Percentiles rank a stretch among this genome's conserved stretches.
phyloP scores from a whole-genome alignment of 345 rosid species.

The Theobroma cacao region DNA sequence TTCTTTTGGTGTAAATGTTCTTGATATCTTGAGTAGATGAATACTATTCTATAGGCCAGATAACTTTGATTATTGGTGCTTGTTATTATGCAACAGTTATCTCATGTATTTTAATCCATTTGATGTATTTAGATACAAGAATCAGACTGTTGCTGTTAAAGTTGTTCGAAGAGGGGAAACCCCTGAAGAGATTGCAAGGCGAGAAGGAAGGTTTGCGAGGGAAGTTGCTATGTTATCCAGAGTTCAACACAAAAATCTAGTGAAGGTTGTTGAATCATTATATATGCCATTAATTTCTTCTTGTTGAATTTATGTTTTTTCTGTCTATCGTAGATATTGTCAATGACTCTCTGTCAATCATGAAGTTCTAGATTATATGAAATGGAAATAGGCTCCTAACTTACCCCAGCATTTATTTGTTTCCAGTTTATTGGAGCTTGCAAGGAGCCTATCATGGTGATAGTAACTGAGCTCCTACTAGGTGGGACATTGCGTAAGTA shows the following conservation, averaged over 20 bases:
- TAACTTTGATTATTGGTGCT: neutral
- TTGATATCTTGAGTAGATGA: neutral
- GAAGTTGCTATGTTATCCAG: conserved; percentile 88
- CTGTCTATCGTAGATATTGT: neutral
- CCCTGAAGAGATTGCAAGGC: conserved; percentile 79
- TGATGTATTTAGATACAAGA: conserved; percentile 52
- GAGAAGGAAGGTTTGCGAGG: conserved; percentile 74
- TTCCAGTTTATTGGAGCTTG: conserved; percentile 96
- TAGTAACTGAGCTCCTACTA: conserved; percentile 82
- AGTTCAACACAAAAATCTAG: conserved; percentile 90
- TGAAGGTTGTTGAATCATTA: conserved; percentile 55
- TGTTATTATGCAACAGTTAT: neutral
- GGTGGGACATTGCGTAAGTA: conserved; percentile 91
- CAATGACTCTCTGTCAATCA: neutral
- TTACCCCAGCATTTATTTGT: neutral
- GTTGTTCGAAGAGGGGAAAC: conserved; percentile 72
- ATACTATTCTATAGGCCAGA: neutral
- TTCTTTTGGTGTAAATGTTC: neutral
- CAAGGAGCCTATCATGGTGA: conserved; percentile 93
- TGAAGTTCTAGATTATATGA: neutral
- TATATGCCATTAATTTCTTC: neutral
- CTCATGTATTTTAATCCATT: conserved; percentile 10
- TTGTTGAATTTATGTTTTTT: conserved; percentile 5
- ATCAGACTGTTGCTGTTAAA: conserved; percentile 88
- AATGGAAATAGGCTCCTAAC: neutral